phyloP scores from a whole-genome alignment of 2,329 filamentous ascomycete species.

The Dactylellina sp. region DNA sequence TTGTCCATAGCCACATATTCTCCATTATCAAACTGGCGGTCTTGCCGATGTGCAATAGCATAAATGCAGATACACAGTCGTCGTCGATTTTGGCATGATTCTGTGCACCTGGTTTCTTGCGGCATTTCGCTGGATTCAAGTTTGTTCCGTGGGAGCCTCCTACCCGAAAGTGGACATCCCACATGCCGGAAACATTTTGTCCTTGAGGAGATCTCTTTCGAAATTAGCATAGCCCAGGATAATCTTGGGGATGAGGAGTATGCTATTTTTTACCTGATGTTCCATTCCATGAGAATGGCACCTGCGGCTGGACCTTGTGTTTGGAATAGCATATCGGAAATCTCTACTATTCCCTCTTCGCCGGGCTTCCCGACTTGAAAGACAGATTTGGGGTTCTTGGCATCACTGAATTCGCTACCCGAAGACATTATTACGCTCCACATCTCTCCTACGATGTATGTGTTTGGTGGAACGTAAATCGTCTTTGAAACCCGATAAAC shows the following conservation, averaged over 20 bases:
- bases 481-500: conserved; percentile 66
- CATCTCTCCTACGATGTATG: conserved; percentile 70
- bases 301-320: conserved; percentile 69
- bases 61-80: conserved; percentile 64
- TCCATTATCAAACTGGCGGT: conserved; percentile 64
- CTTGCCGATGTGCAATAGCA: conserved; percentile 64
- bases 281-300: conserved; percentile 79
- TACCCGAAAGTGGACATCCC: conserved; percentile 94
- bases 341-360: conserved; percentile 67
- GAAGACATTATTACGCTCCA: conserved; percentile 68
- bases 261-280: conserved; percentile 65
- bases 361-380: conserved; percentile 68
- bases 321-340: conserved; percentile 70
- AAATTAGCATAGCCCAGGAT: conserved; percentile 63
- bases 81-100: conserved; percentile 59
- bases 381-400: conserved; percentile 66
- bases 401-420: conserved; percentile 66
- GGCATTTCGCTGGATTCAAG: conserved; percentile 64
- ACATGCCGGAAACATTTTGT: conserved; percentile 69
- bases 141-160: conserved; percentile 74
- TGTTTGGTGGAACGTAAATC: conserved; percentile 66
- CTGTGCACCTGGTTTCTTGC: conserved; percentile 68
- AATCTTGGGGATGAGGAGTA: conserved; percentile 52
- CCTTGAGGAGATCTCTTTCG: conserved; percentile 67
- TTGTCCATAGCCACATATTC: conserved; percentile 68